Evolutionary conservation across 2,329 filamentous ascomycete genomes (phyloP).

Genomic region (Ophiostoma himal-ulmi): DNA sequence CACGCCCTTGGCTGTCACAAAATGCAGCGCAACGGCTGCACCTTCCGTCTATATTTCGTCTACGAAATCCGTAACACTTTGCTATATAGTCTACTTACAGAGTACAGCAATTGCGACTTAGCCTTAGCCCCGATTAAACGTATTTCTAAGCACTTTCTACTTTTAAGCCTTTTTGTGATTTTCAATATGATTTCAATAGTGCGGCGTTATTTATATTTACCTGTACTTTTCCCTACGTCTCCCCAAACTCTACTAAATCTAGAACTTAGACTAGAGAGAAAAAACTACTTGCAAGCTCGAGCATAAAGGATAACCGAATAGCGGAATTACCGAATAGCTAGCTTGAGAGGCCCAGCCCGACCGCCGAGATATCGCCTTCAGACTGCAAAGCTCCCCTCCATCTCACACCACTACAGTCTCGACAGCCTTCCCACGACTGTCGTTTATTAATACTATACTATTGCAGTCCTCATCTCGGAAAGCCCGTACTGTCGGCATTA

Average conservation of each 20-base stretch:
- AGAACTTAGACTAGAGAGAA: constrained; percentile 2
- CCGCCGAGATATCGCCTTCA: constrained; percentile 3
- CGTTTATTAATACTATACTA: not conserved
- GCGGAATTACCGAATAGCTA: not conserved
- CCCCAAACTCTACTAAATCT: not conserved
- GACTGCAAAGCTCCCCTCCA: not conserved
- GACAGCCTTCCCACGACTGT: not conserved
- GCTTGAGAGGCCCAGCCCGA: not conserved
- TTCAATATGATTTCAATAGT: not conserved
- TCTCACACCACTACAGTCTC: not conserved
- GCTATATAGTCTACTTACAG: not conserved
- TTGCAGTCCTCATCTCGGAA: not conserved
- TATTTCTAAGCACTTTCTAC: constrained; percentile 6
- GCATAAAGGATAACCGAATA: not conserved
- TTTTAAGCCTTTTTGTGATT: not conserved
- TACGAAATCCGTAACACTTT: not conserved
- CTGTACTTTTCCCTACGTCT: not conserved
- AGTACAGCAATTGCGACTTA: not conserved
- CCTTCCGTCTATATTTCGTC: no score
- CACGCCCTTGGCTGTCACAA: not conserved
- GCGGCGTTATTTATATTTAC: constrained; percentile 4
- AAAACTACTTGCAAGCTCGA: not conserved
- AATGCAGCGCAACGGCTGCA: no score
- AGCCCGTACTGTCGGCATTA: not conserved
- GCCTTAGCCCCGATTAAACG: not conserved